Evolutionary conservation across 495 filamentous ascomycete species (phyloP).

Genomic region (Parmelia sp.): DNA sequence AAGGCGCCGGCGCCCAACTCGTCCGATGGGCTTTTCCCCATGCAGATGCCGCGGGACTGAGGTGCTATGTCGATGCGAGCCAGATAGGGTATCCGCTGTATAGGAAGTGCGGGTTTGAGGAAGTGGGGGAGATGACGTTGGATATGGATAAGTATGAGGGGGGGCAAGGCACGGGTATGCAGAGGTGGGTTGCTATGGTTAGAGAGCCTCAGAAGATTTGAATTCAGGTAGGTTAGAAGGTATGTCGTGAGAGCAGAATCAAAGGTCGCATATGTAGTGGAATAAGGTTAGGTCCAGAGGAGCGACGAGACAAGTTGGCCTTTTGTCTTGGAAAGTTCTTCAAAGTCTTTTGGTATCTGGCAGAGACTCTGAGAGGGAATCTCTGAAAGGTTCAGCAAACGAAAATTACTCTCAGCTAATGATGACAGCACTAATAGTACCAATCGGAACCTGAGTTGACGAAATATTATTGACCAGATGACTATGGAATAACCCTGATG

Average conservation of each 20-base stretch:
- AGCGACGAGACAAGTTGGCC: too few relatives aligned
- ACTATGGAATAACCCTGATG: neutral
- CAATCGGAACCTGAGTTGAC: too few relatives aligned
- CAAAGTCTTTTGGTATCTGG: too few relatives aligned
- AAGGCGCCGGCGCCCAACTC: constrained; percentile 6
- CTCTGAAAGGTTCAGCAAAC: too few relatives aligned
- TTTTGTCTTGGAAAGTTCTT: too few relatives aligned
- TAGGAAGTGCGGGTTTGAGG: constrained; percentile 11
- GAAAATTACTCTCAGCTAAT: too few relatives aligned
- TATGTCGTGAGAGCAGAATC: neutral
- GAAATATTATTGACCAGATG: neutral
- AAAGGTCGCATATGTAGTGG: too few relatives aligned
- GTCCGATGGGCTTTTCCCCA: constrained; percentile 8
- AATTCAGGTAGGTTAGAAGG: neutral
- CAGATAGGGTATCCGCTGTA: constrained; percentile 5
- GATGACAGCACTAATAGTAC: too few relatives aligned
- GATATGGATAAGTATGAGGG: constrained; percentile 11
- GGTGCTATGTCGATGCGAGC: constrained; percentile 16
- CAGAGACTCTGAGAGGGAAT: too few relatives aligned
- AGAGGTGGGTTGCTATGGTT: constrained; percentile 16
- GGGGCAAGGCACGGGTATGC: neutral
- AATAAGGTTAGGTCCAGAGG: too few relatives aligned
- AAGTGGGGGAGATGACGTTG: constrained; percentile 15
- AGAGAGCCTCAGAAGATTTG: constrained; percentile 8
- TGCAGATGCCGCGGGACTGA: constrained; percentile 7